Base-by-base conservation (phyloP, 148 eudicot species). In the Rhododendron williamsianum region DNA sequence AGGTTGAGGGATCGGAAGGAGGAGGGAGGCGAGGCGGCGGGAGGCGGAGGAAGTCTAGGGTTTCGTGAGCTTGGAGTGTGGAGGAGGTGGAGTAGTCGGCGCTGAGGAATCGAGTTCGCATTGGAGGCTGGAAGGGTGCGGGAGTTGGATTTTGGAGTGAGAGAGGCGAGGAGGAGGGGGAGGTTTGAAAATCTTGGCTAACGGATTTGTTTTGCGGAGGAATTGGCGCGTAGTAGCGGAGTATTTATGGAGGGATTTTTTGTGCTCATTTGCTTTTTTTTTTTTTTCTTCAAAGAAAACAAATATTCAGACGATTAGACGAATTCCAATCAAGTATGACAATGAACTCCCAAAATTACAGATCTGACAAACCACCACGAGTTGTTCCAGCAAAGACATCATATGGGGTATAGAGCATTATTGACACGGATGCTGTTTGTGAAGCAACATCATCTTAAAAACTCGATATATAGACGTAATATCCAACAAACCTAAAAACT, bases 51-150 rank as follows among this genome's bases (percentile, higher is more conserved):
- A 93, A 95, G 9, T 82, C 88, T 87, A 90, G 89, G 90, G 92
- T 86, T 91, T 91, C 74, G 63, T 81, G 83, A 60, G 73, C 4
- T 51, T 41, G 63, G 86, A 81, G 58, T 54, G 88, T 19, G 83
- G 88, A 58, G 91, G 89, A 27, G 90, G 54, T 77, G 86, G 84
- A 83, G 89, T 48, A 79, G 38, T 85, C 88, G 60, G 78, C 76
- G 88, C 88, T 87, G 79, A 92, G 92, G 52, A 93, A 95, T 84
- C 91, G 91, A 86, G 95, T 95, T 87, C 96, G 92, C 98, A 95
- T 95, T 84, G 77, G 33, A 2, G 4, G 12, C 4, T 71, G 48
- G 63, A 83, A 8, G 10, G 13, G 71, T 35, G 16, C 19, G 72
- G 6, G 46, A 4, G 35, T n/a, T 38, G 71, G 71, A 23, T 5